Base-by-base conservation (phyloP, 306 rosid genomes). In the Vigna reflexopilosa region DNA sequence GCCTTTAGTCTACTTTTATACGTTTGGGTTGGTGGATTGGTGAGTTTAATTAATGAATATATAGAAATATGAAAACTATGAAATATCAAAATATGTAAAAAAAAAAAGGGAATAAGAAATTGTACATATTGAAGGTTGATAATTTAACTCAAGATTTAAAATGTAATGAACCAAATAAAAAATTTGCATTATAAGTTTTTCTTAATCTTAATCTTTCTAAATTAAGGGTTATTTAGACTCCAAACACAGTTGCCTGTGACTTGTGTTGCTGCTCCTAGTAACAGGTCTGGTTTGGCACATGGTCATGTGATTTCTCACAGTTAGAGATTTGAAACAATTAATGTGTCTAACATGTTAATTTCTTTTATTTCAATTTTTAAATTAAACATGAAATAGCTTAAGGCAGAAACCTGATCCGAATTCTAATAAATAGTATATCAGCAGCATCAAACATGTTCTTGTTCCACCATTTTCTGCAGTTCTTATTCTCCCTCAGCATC, bases 361-460 rank as follows among this genome's bases (percentile, higher is more conserved):
- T 56, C 24, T 38, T 45, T 22, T 26, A 54, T 12, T 81, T 57
- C 5, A 9, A 26, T 55, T n/a, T 26, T 10, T 0, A 77, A 77
- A 42, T 34, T 26, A 17, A 47, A 61, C 34, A 40, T 51, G 52
- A 36, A 36, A 19, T 17, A 28, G 4, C 15, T 49, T 57, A 50
- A 70, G 52, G 72, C 58, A 45, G 62, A 56, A 38, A 44, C 3
- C 55, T 22, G 66, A 62, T 22, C 24, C 57, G 14, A 72, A 48
- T 72, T 72, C 28, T 55, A 81, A 73, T 81, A 74, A 56, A 77
- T 77, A 83, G 61, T 4, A 34, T 57, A 70, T 51, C 17, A 63
- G 58, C 34, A 73, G 10, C 73, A 74, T 45, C 66, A 55, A 84
- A 83, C 69, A 20, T 77, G 63, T 73, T 70, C 74, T 74, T 68